These are phyloP conservation scores for Castanopsis chinensis DNA, from an alignment of 306 rosid genomes.

Conservation along the genomic window DNA sequence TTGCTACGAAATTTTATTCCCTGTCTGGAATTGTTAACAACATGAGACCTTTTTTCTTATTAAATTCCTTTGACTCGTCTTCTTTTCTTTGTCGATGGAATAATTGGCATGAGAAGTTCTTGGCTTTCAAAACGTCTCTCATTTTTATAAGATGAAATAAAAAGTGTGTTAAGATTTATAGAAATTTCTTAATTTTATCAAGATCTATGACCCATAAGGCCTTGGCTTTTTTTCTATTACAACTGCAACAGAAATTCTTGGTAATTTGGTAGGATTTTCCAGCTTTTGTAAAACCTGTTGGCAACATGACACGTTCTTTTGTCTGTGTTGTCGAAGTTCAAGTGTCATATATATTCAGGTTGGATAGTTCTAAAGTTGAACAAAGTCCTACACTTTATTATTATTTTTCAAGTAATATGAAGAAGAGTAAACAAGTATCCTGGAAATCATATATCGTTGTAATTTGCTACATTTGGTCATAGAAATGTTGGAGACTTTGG, in stretches of 20 bases:
- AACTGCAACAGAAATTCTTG: background rate
- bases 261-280: background rate
- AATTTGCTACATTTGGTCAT: too few species aligned
- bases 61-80: constrained; percentile 13
- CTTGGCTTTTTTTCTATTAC: background rate
- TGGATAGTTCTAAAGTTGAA: too few species aligned
- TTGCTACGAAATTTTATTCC: constrained; percentile 15
- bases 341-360: too few species aligned
- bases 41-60: constrained; percentile 3
- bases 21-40: constrained; percentile 28
- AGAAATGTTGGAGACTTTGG: too few species aligned
- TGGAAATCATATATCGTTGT: too few species aligned
- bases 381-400: too few species aligned
- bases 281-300: too few species aligned
- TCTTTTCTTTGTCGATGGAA: constrained; percentile 21
- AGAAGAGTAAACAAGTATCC: too few species aligned
- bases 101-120: constrained; percentile 14
- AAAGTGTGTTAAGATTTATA: background rate
- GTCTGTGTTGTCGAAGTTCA: too few species aligned
- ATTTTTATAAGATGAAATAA: background rate
- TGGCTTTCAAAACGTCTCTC: background rate
- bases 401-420: too few species aligned
- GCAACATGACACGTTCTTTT: too few species aligned
- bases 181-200: background rate
- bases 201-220: background rate